Base-by-base conservation (phyloP, 2,329 filamentous ascomycete species). In the Pseudogymnoascus sp. region DNA sequence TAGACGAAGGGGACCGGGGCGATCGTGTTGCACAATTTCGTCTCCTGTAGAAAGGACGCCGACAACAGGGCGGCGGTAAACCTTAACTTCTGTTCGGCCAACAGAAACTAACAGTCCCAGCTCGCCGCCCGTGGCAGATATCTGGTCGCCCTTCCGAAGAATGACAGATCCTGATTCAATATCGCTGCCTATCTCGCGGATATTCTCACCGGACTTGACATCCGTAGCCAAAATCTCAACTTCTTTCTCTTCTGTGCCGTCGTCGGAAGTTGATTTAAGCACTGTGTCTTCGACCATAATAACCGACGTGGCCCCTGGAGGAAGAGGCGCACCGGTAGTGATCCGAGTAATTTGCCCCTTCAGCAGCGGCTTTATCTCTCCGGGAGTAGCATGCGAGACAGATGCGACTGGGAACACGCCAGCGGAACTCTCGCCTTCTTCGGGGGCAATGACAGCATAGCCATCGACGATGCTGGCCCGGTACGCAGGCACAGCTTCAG, bases 231-330 rank as follows among this genome's bases (percentile, higher is more conserved):
- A 78, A 38, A 99, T 92, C 72, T 96, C 90, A 2, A 99, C 84
- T 65, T 92, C 89, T 58, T 87, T 87, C 74, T 99, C 94, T 75
- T 99, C 94, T 59, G 81, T 81, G 0, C 87, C 90, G 68, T 96
- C 90, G 0, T 89, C 86, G 0, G 91, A 94, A 74, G 84, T 85
- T 1, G 84, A 86, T 64, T 83, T 85, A 4, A 99, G 79, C 0
- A 87, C 76, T 0, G 94, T 99, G 71, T 97, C 94, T 76, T 99
- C 94, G 0, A 99, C 94, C 91, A 95, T 97, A 55, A 97, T 88
- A 4, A 99, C 92, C 0, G 93, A 88, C 27, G 91, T 96, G 1
- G 94, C 91, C 0, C 92, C 91, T 0, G 87, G 86, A 1, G 94
- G 94, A 0, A 99, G 78, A 9, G 94, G 93, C 5, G 94, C 94